Conservation (phyloP, 495 filamentous ascomycete genomes). For the Lichenothelia convexa region DNA sequence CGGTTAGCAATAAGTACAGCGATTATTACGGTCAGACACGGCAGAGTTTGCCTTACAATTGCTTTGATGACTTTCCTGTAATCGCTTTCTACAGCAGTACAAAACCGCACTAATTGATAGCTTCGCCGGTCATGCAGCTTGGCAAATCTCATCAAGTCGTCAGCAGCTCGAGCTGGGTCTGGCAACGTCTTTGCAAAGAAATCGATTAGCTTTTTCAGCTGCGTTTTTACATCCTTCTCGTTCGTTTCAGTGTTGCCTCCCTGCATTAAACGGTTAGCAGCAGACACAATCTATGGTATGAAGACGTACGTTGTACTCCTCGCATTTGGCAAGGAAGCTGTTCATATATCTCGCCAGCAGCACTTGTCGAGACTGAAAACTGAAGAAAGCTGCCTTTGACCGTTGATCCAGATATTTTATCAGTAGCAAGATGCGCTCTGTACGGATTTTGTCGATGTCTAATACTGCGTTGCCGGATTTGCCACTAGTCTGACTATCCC, state of each 20-base stretch:
- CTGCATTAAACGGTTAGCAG: no score
- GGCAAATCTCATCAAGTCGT: slow-evolving; percentile 76
- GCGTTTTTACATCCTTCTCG: slow-evolving; percentile 44
- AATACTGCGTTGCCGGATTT: slow-evolving; percentile 17
- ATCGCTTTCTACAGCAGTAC: slow-evolving; percentile 71
- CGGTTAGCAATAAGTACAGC: slow-evolving; percentile 2
- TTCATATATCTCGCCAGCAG: slow-evolving; percentile 50
- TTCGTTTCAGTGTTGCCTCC: slow-evolving; percentile 51
- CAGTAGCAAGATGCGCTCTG: slow-evolving; percentile 67
- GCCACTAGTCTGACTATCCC: slow-evolving; percentile 28
- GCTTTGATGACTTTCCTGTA: slow-evolving; percentile 79
- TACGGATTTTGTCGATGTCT: slow-evolving; percentile 69
- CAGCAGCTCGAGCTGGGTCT: slow-evolving; percentile 43
- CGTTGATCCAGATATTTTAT: slow-evolving; percentile 58
- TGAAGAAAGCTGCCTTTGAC: slow-evolving; percentile 75
- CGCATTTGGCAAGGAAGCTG: slow-evolving; percentile 58
- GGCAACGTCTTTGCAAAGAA: slow-evolving; percentile 56
- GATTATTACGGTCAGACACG: not conserved
- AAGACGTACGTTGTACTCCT: slow-evolving; percentile 73
- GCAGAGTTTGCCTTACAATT: slow-evolving; percentile 26
- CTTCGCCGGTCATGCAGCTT: slow-evolving; percentile 79
- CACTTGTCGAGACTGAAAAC: slow-evolving; percentile 61
- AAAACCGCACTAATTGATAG: slow-evolving; percentile 75
- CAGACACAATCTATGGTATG: no score
- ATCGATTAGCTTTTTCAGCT: slow-evolving; percentile 47